A percentile compares a stretch with the other conserved stretches of the same genome.
These are phyloP conservation scores for Clathrospora elynae DNA, from an alignment of 2,329 filamentous ascomycete species.

Conservation along the genomic window DNA sequence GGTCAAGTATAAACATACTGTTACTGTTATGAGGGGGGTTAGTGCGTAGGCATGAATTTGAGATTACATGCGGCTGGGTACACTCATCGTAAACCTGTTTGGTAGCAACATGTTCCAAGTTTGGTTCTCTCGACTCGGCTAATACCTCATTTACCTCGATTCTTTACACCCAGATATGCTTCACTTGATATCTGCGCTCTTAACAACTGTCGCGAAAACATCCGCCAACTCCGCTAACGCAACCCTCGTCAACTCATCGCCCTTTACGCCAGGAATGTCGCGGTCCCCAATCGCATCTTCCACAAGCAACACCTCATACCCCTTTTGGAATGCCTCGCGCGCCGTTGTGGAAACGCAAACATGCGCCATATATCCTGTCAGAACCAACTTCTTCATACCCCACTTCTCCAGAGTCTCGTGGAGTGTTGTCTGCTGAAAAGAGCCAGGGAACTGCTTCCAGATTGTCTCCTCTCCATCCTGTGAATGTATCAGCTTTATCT, in stretches of 20 bases:
- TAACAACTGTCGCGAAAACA: slow-evolving; percentile 66
- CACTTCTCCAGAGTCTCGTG: slow-evolving; percentile 59
- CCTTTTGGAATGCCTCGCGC: slow-evolving; percentile 63
- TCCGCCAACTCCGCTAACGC: slow-evolving; percentile 64
- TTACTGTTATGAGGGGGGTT: slow-evolving; percentile 30
- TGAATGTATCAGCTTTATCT: background rate
- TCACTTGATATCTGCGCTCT: slow-evolving; percentile 55
- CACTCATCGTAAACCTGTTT: too few relatives aligned
- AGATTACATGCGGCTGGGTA: too few relatives aligned
- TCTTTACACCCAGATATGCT: too few relatives aligned
- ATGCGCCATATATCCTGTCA: slow-evolving; percentile 69
- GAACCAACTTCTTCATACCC: slow-evolving; percentile 64
- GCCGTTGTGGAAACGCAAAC: slow-evolving; percentile 68
- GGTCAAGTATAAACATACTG: slow-evolving; percentile 42
- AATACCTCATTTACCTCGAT: background rate
- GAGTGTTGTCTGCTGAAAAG: slow-evolving; percentile 66
- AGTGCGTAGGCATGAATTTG: slow-evolving; percentile 5
- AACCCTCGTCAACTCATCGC: slow-evolving; percentile 58
- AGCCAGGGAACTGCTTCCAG: slow-evolving; percentile 62
- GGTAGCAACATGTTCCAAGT: background rate
- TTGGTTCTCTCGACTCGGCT: background rate
- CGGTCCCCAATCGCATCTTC: slow-evolving; percentile 69
- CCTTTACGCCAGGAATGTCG: slow-evolving; percentile 66
- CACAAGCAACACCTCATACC: slow-evolving; percentile 67
- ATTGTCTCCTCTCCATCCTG: slow-evolving; percentile 60